These are phyloP conservation scores for Alnus rubra DNA, from an alignment of 306 rosid species.

Conservation along the genomic window DNA sequence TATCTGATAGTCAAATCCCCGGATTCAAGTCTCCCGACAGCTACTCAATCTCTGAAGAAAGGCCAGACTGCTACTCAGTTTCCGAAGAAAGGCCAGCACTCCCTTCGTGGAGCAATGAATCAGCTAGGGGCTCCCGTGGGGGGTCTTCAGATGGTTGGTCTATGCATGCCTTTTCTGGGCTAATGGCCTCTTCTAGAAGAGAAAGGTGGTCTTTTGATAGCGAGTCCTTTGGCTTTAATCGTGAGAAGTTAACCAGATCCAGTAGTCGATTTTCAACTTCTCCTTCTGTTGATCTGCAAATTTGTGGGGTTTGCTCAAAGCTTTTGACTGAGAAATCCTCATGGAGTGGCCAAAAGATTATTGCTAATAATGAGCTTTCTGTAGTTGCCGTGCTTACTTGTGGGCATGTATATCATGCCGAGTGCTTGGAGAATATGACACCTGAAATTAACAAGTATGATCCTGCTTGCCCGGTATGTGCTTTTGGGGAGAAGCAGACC, in stretches of 20 bases:
- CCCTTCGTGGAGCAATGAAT: conserved; percentile 67
- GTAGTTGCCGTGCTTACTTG: conserved; percentile 82
- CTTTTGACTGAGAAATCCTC: conserved; percentile 56
- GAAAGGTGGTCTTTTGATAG: conserved; percentile 89
- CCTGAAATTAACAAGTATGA: conserved; percentile 77
- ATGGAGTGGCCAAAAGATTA: conserved; percentile 60
- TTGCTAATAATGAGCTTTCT: conserved; percentile 52
- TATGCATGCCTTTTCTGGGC: conserved; percentile 76
- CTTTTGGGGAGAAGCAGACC: conserved; percentile 75
- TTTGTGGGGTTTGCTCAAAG: conserved; percentile 64
- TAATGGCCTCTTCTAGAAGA: conserved; percentile 61
- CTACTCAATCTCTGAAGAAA: conserved; percentile 62
- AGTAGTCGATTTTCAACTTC: conserved; percentile 55
- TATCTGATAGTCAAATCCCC: conserved; percentile 57
- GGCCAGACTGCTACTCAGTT: conserved; percentile 42
- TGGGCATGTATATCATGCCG: conserved; percentile 89
- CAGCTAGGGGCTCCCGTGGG: conserved; percentile 50
- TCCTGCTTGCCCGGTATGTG: conserved; percentile 86
- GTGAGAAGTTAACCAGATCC: conserved; percentile 62
- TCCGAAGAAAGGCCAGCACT: conserved; percentile 64
- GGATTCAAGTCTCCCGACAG: conserved; percentile 63
- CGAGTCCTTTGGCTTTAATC: conserved; percentile 66
- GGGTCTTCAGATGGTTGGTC: conserved; percentile 92
- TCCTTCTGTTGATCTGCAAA: conserved; percentile 56
- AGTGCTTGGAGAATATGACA: conserved; percentile 84